These are phyloP conservation scores for Roridomyces roridus DNA, from an alignment of 768 basidiomycete species.

Conservation along the genomic window DNA sequence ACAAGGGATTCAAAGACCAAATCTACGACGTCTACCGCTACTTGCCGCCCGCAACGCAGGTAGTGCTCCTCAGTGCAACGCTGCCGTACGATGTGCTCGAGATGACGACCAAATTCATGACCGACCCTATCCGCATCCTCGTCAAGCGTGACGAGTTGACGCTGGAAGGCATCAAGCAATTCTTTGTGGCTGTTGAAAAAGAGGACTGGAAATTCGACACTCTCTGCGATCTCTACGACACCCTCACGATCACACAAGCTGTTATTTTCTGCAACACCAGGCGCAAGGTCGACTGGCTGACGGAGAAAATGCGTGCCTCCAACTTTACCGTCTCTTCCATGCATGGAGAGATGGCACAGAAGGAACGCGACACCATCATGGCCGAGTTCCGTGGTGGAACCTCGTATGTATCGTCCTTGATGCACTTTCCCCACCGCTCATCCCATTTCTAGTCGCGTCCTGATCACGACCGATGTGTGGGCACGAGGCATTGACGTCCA, in stretches of 20 bases:
- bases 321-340: conserved; percentile 97
- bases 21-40: conserved; percentile 99
- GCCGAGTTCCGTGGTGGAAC: conserved; percentile 93
- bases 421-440: conserved; percentile 22
- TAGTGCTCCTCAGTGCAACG: conserved; percentile 94
- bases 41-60: conserved; percentile 96
- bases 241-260: conserved; percentile 97
- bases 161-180: conserved; percentile 94
- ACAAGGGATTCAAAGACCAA: conserved; percentile 99
- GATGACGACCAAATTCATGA: conserved; percentile 99
- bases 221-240: conserved; percentile 96
- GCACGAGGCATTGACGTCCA: conserved; percentile 98
- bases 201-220: conserved; percentile 99
- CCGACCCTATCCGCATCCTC: conserved; percentile 96
- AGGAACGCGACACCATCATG: conserved; percentile 96
- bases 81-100: conserved; percentile 96
- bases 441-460: conserved; percentile 69
- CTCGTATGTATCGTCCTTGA: conserved; percentile 61
- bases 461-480: conserved; percentile 97
- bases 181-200: conserved; percentile 98
- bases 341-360: conserved; percentile 97
- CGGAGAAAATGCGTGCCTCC: conserved; percentile 98
- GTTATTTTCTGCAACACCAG: conserved; percentile 99
- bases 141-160: conserved; percentile 99
- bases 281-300: conserved; percentile 98